phyloP scores from a whole-genome alignment of 1,284 basidiomycete species.

The Xerocomus nothofagi region DNA sequence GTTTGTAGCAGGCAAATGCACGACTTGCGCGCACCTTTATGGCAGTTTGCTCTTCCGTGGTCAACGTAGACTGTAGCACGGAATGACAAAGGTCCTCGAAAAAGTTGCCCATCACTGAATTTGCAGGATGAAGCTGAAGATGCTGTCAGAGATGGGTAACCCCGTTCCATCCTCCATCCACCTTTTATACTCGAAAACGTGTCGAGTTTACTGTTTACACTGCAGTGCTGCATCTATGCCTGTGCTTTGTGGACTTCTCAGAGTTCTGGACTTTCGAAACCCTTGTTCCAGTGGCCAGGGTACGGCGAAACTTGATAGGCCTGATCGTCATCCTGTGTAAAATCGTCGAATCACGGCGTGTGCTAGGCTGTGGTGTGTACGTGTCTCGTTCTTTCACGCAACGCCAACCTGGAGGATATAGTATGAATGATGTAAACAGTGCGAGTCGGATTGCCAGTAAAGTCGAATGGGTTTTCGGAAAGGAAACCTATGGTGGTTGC shows the following conservation, averaged over 20 bases:
- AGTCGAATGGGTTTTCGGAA: too few relatives aligned
- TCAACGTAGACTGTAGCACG: conserved; percentile 25
- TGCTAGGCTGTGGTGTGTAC: background rate
- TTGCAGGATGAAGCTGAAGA: background rate
- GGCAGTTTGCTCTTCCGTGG: conserved; percentile 25
- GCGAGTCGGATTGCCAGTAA: too few relatives aligned
- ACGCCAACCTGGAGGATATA: too few relatives aligned
- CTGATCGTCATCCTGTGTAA: background rate
- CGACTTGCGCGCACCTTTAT: conserved; percentile 21
- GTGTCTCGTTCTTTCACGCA: too few relatives aligned
- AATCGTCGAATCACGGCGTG: background rate
- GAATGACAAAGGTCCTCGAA: conserved; percentile 31
- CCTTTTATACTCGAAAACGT: conserved; percentile 3
- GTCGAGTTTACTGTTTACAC: background rate
- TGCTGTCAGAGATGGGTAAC: background rate
- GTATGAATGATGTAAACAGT: too few relatives aligned
- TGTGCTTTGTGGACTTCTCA: background rate
- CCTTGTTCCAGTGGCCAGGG: conserved; percentile 3
- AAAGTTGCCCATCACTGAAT: conserved; percentile 29
- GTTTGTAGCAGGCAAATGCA: background rate
- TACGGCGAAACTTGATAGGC: background rate
- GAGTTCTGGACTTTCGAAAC: background rate
- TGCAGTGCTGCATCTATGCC: background rate
- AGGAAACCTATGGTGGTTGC: too few relatives aligned
- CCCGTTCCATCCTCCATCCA: background rate